Base-by-base conservation (phyloP, 2,329 filamentous ascomycete species). In the Monosporascus sp. region DNA sequence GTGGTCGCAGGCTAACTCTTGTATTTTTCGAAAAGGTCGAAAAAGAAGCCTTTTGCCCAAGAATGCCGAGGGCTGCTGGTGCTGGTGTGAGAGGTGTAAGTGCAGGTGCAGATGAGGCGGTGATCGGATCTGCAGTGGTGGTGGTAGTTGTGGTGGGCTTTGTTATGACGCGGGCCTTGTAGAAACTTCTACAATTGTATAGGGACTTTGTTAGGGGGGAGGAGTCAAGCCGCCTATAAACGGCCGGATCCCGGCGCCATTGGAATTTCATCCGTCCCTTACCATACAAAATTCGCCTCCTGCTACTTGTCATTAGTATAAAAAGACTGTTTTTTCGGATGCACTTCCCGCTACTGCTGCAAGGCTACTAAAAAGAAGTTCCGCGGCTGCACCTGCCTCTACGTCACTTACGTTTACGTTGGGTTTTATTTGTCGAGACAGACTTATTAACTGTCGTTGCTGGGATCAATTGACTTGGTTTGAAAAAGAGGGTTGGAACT, bases 201-300 rank as follows among this genome's bases (percentile, higher is more conserved):
- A 44, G 41, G 1, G 22, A 25, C 14, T 1, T n/a, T 15, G 9
- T 41, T 18, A 20, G 38, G 38, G 17, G 38, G 57, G 61, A 47
- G 63, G 55, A 61, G 57, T 64, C 59, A 60, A 59, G 56, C 55
- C 57, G 59, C 62, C 62, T 68, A 68, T 68, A 68, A 68, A 65
- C 65, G 60, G 59, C 62, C 51, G 57, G 49, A 47, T 52, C 54
- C 62, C 59, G 58, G 57, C 55, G 53, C 31, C 59, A 61, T 57
- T 59, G 61, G 56, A 64, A 56, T 57, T 55, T 60, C 62, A 65
- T 64, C 53, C 57, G 57, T 34, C 17, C 37, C 15, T 36, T 36
- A 31, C 25, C 11, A 31, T 37, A 14, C 20, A 18, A 18, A 22
- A 15, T 41, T 46, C 17, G 24, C 17, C 9, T 5, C 34, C 24